A percentile compares a stretch with the other conserved stretches of the same genome.
Evolutionary conservation across 768 basidiomycete species (phyloP).

Genomic region (Boletus reticulatus): DNA sequence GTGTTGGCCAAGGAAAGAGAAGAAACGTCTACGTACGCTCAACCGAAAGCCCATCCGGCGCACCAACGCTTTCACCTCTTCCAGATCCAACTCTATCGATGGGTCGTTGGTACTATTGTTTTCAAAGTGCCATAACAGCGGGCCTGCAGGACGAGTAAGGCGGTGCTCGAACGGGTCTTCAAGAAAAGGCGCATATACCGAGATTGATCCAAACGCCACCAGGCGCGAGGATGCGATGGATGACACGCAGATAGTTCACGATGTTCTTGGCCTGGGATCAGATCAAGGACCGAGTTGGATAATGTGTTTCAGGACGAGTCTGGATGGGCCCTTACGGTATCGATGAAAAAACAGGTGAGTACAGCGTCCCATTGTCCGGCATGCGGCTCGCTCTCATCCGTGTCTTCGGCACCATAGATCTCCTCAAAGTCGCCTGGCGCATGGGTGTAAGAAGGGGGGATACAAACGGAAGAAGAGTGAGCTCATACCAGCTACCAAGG

Average conservation of each 20-base stretch:
- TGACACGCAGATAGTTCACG: conserved; percentile 84
- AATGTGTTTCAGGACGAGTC: neutral
- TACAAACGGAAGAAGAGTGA: neutral
- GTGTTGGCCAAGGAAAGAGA: neutral
- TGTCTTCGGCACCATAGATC: conserved; percentile 65
- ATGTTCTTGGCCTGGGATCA: conserved; percentile 81
- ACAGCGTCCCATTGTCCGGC: conserved; percentile 84
- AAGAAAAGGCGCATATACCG: conserved; percentile 22
- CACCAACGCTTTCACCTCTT: conserved; percentile 79
- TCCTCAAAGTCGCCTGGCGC: conserved; percentile 85
- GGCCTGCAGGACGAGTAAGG: conserved; percentile 47
- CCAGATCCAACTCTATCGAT: conserved; percentile 86
- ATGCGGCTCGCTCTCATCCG: conserved; percentile 59
- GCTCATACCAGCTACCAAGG: conserved; percentile 75
- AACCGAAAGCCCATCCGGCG: conserved; percentile 78
- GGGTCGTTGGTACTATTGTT: conserved; percentile 79
- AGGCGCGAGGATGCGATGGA: conserved; percentile 77
- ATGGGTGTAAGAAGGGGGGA: neutral
- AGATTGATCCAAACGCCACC: conserved; percentile 94
- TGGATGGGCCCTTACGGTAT: conserved; percentile 55
- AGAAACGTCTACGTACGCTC: conserved; percentile 47
- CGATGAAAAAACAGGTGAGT: conserved; percentile 95
- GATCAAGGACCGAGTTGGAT: neutral
- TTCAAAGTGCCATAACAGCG: conserved; percentile 96
- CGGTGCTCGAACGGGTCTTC: neutral